A percentile compares a stretch with the other conserved stretches of the same genome.
Evolutionary conservation across 495 filamentous ascomycete species (phyloP).

Genomic region (Penicillium verhagenii): DNA sequence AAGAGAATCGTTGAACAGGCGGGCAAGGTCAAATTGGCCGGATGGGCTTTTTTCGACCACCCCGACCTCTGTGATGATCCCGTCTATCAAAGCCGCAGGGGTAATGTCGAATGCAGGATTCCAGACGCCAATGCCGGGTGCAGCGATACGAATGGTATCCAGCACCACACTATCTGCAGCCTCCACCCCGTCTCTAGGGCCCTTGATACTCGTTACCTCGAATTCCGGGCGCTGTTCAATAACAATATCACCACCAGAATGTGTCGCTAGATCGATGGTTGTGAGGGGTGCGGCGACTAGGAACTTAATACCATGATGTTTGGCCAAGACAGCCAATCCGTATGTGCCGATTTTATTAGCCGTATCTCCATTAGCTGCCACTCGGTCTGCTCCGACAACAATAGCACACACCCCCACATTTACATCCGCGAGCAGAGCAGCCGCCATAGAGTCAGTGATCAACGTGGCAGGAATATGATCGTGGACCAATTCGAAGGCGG

Average conservation of each 20-base stretch:
- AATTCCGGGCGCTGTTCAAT: conserved; percentile 81
- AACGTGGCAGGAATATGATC: conserved; percentile 90
- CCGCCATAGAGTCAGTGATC: conserved; percentile 97
- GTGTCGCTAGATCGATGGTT: conserved; percentile 83
- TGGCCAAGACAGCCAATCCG: conserved; percentile 78
- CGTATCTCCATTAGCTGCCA: conserved; percentile 94
- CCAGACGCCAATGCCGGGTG: conserved; percentile 81
- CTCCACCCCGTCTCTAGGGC: conserved; percentile 56
- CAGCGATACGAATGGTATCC: conserved; percentile 76
- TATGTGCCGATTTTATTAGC: conserved; percentile 99
- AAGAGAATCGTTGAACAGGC: conserved; percentile 43
- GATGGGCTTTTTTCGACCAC: conserved; percentile 74
- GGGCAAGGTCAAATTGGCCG: conserved; percentile 71
- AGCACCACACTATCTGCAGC: conserved; percentile 51
- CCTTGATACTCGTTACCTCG: conserved; percentile 79
- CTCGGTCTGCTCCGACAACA: conserved; percentile 91
- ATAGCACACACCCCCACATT: conserved; percentile 71
- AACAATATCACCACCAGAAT: conserved; percentile 69
- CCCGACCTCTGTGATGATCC: conserved; percentile 88
- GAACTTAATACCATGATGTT: conserved; percentile 86
- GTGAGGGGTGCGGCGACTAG: conserved; percentile 93
- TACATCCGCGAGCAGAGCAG: conserved; percentile 67
- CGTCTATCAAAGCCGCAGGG: conserved; percentile 81
- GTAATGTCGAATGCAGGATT: conserved; percentile 98
- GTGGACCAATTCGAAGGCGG: conserved; percentile 92